These are phyloP conservation scores for Clarireedia paspali DNA, from an alignment of 2,329 filamentous ascomycete species.

Conservation along the genomic window DNA sequence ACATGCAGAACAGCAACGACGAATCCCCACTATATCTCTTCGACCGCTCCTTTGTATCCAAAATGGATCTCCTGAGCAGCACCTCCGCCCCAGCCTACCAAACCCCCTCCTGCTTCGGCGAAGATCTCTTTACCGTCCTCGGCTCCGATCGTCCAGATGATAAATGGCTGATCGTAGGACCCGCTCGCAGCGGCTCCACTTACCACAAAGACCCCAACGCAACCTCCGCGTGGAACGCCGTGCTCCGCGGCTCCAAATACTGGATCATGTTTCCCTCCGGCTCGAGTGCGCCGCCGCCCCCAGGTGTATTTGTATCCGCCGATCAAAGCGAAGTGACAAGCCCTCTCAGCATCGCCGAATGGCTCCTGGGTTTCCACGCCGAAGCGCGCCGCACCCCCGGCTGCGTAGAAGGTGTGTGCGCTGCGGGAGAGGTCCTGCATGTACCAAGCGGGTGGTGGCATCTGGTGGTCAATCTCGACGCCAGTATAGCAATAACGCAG, in stretches of 20 bases:
- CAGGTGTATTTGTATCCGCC: slow-evolving; percentile 81
- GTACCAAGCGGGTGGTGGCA: slow-evolving; percentile 97
- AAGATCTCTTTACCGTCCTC: slow-evolving; percentile 77
- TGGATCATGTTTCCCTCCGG: slow-evolving; percentile 94
- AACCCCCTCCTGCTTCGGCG: slow-evolving; percentile 75
- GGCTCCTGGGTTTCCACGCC: slow-evolving; percentile 81
- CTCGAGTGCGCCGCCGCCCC: slow-evolving; percentile 46
- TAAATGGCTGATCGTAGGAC: slow-evolving; percentile 88
- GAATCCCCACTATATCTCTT: slow-evolving; percentile 93
- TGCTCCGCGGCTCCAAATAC: slow-evolving; percentile 84
- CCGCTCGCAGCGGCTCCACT: slow-evolving; percentile 79
- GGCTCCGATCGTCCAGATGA: slow-evolving; percentile 74
- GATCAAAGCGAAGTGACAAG: slow-evolving; percentile 92
- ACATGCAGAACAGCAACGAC: slow-evolving; percentile 72
- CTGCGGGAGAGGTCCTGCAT: slow-evolving; percentile 77
- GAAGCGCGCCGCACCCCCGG: slow-evolving; percentile 69
- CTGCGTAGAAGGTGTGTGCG: slow-evolving; percentile 80
- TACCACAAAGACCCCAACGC: slow-evolving; percentile 81
- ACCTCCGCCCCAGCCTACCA: slow-evolving; percentile 53
- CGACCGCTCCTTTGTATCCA: slow-evolving; percentile 77
- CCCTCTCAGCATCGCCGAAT: slow-evolving; percentile 93
- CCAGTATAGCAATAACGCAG: slow-evolving; percentile 83
- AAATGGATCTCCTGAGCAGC: slow-evolving; percentile 66
- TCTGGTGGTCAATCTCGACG: slow-evolving; percentile 81
- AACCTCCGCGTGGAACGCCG: slow-evolving; percentile 87